Evolutionary conservation across 164 flowering plant genomes (phyloP).

Genomic region (Chimonanthus praecox): DNA sequence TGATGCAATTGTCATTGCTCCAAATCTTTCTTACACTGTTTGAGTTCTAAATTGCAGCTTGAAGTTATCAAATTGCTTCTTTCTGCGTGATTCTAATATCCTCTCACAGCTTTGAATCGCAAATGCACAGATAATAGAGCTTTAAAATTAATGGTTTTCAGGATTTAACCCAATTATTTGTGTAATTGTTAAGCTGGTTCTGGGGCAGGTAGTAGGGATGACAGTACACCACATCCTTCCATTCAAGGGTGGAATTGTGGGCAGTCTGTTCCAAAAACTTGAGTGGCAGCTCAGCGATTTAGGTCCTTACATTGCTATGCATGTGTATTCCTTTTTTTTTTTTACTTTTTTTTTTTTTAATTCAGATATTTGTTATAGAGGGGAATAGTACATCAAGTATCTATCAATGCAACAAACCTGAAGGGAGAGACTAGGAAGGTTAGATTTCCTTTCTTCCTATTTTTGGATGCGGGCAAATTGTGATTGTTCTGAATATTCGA

Average conservation of each 20-base stretch:
- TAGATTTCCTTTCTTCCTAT: too few species aligned
- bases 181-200: too few species aligned
- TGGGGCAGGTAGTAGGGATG: too few species aligned
- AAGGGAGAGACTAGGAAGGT: too few species aligned
- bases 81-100: neutral
- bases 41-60: neutral
- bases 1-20: neutral
- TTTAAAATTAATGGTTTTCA: neutral
- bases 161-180: neutral
- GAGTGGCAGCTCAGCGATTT: neutral
- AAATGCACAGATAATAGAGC: too few species aligned
- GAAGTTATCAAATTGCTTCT: neutral
- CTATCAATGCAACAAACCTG: too few species aligned
- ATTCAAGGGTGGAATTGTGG: neutral
- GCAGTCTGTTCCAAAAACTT: neutral
- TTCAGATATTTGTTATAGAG: too few species aligned
- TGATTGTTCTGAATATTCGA: too few species aligned
- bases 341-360: too few species aligned
- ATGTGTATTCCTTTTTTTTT: neutral
- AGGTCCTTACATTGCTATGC: neutral
- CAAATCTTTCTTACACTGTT: neutral
- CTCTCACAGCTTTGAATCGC: too few species aligned
- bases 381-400: too few species aligned
- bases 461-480: too few species aligned
- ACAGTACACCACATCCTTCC: neutral